Evolutionary conservation across 306 rosid genomes (phyloP).

Genomic region (Dalbergia cochinchinensis): DNA sequence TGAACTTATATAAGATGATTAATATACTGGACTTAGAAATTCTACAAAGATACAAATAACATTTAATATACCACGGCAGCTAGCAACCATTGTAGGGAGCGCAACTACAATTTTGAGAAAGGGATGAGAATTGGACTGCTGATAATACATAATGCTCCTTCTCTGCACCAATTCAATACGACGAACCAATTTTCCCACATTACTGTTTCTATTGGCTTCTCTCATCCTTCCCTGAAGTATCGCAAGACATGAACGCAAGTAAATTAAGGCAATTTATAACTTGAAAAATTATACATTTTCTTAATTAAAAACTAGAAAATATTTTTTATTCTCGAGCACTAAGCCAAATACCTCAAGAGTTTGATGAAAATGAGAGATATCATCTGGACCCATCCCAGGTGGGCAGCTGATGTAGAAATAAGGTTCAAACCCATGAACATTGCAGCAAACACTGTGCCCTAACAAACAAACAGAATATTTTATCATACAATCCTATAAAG

Average conservation of each 20-base stretch:
- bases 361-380: constrained; percentile 77
- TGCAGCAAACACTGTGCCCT: constrained; percentile 97
- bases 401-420: constrained; percentile 91
- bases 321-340: constrained; percentile 26
- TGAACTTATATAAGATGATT: constrained; percentile 28
- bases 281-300: constrained; percentile 11
- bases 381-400: constrained; percentile 94
- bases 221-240: constrained; percentile 80
- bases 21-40: constrained; percentile 35
- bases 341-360: constrained; percentile 75
- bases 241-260: constrained; percentile 30
- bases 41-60: background rate
- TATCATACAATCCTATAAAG: constrained; percentile 27
- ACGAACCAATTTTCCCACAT: constrained; percentile 68
- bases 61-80: constrained; percentile 85
- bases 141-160: constrained; percentile 92
- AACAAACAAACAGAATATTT: constrained; percentile 40
- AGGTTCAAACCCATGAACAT: constrained; percentile 96
- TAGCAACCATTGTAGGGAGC: constrained; percentile 94
- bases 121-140: constrained; percentile 73
- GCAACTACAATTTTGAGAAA: constrained; percentile 95
- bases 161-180: constrained; percentile 85
- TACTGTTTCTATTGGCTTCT: constrained; percentile 85
- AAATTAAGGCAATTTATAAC: constrained; percentile 30
- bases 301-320: constrained; percentile 17